These are phyloP conservation scores for Silene uniflora DNA, from an alignment of 148 eudicot species.

Conservation along the genomic window DNA sequence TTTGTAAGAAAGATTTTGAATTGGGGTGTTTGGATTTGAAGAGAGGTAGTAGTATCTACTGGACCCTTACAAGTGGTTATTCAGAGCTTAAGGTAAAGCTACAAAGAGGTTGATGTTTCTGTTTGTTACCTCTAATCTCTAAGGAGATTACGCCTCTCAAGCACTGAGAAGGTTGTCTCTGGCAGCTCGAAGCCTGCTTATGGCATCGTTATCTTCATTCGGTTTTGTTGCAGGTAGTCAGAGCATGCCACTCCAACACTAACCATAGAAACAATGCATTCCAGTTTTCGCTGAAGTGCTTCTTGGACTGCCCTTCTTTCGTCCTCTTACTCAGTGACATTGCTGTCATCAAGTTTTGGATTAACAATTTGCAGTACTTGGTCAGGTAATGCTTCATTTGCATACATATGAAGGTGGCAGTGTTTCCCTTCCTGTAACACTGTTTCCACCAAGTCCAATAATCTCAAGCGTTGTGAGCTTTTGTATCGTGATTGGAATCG, in stretches of 20 bases:
- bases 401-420: constrained; percentile 14
- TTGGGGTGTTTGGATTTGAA: too few relatives aligned
- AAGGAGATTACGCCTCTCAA: neutral
- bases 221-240: neutral
- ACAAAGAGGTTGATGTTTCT: too few relatives aligned
- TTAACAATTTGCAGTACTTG: neutral
- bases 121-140: constrained; percentile 10
- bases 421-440: constrained; percentile 8
- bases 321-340: neutral
- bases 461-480: constrained; percentile 23
- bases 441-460: neutral
- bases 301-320: neutral
- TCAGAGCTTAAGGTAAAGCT: too few relatives aligned
- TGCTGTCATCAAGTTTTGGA: too few relatives aligned
- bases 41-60: too few relatives aligned
- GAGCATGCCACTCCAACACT: constrained; percentile 24
- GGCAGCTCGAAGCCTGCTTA: constrained; percentile 14
- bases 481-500: neutral
- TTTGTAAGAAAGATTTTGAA: too few relatives aligned
- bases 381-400: constrained; percentile 18
- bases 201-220: constrained; percentile 15
- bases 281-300: neutral
- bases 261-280: constrained; percentile 8
- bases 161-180: constrained; percentile 8
- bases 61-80: too few relatives aligned